Evolutionary conservation across 225 moss, liverwort and hornwort species (phyloP).

Genomic region (Bryum argenteum): DNA sequence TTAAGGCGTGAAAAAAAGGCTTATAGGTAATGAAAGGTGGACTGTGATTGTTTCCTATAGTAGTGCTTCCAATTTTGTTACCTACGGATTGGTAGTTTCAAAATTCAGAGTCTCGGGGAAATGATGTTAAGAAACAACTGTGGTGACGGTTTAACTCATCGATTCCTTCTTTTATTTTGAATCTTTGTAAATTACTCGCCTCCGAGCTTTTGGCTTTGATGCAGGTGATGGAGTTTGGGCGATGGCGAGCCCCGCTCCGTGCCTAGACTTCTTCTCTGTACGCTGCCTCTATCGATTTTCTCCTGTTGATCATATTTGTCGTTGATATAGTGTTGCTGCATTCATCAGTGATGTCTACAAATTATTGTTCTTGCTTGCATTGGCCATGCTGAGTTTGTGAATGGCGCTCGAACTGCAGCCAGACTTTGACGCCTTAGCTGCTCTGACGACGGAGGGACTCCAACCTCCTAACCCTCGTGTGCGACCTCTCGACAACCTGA

Average conservation of each 20-base stretch:
- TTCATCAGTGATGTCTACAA: neutral
- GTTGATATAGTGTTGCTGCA: neutral
- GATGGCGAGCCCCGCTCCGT: conserved; percentile 49
- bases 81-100: too few species aligned
- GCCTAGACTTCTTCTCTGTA: conserved; percentile 66
- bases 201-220: neutral
- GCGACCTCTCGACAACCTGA: conserved; percentile 66
- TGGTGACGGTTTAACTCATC: too few species aligned
- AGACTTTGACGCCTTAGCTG: conserved; percentile 67
- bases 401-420: conserved; percentile 42
- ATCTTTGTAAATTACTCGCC: neutral
- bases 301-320: neutral
- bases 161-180: neutral
- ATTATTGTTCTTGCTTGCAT: neutral
- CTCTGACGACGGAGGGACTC: conserved; percentile 57
- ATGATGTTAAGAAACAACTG: too few species aligned
- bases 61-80: too few species aligned
- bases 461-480: conserved; percentile 71
- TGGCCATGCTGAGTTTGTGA: conserved; percentile 4
- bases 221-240: conserved; percentile 35
- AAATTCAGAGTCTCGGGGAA: neutral
- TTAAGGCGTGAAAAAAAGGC: neutral
- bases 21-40: neutral
- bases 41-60: too few species aligned
- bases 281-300: neutral